Percentiles rank a stretch among this genome's conserved stretches.
phyloP scores from a whole-genome alignment of 805 yeast genomes.

The Candida multigemmis region DNA sequence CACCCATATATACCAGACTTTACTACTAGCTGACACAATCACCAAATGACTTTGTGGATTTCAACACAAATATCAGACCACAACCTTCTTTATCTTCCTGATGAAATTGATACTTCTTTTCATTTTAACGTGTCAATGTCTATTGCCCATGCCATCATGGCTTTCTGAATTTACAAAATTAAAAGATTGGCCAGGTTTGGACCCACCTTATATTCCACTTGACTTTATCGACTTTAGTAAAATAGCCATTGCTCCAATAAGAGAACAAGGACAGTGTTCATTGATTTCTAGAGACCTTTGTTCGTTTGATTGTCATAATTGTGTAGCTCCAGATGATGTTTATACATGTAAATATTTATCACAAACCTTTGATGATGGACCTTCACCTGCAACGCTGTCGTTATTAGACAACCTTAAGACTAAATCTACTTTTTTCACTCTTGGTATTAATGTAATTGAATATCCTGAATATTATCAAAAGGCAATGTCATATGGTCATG shows the following conservation, averaged over 20 bases:
- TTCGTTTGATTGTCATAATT: constrained; percentile 79
- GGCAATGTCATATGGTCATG: constrained; percentile 56
- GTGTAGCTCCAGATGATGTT: constrained; percentile 70
- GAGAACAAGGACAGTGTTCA: constrained; percentile 54
- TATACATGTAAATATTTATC: constrained; percentile 64
- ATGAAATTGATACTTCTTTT: too few species aligned
- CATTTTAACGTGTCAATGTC: not conserved
- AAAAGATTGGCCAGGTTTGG: constrained; percentile 72
- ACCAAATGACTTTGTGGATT: too few species aligned
- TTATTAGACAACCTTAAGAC: constrained; percentile 44
- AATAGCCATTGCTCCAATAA: constrained; percentile 39
- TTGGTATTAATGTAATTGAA: constrained; percentile 73
- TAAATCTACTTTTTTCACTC: constrained; percentile 72
- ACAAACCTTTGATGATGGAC: constrained; percentile 96
- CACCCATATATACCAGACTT: too few species aligned
- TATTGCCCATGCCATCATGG: constrained; percentile 70
- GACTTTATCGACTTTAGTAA: constrained; percentile 52
- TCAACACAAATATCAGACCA: too few species aligned
- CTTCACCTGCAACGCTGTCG: constrained; percentile 59
- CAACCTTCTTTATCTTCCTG: too few species aligned
- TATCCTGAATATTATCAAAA: constrained; percentile 64
- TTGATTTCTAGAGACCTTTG: constrained; percentile 40
- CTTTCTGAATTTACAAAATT: constrained; percentile 65
- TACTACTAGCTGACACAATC: too few species aligned
- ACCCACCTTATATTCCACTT: constrained; percentile 83